phyloP scores from a whole-genome alignment of 257 asterid genomes.

The Solanum pennellii region DNA sequence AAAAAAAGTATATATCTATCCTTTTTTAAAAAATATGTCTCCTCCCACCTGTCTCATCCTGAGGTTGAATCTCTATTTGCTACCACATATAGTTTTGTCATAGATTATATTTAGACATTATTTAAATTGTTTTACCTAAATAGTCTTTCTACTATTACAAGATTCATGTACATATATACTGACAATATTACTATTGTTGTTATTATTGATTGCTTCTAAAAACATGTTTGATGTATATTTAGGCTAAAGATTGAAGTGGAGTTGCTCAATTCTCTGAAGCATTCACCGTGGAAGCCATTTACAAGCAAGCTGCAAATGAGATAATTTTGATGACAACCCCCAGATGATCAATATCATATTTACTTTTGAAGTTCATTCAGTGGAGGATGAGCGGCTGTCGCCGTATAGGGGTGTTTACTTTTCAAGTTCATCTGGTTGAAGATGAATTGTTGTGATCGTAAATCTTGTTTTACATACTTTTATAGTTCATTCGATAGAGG shows the following conservation, averaged over 20 bases:
- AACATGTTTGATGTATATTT: background rate
- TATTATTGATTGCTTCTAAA: background rate
- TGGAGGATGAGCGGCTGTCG: background rate
- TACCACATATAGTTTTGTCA: background rate
- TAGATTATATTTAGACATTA: background rate
- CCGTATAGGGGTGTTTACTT: background rate
- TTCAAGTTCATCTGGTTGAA: background rate
- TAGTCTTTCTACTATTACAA: background rate
- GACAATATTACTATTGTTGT: background rate
- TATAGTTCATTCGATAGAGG: background rate
- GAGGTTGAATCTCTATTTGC: background rate
- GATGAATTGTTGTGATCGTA: background rate
- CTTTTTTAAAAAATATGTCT: background rate
- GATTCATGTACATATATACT: background rate
- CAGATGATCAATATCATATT: background rate
- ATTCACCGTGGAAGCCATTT: constrained; percentile 44
- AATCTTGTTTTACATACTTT: background rate
- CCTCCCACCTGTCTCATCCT: background rate
- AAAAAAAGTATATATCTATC: background rate
- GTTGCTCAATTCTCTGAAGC: constrained; percentile 23
- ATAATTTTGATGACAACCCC: constrained; percentile 37
- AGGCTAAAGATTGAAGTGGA: constrained; percentile 27
- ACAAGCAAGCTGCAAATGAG: constrained; percentile 59
- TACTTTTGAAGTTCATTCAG: background rate
- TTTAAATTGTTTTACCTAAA: background rate